Conservation (phyloP, 345 rosid genomes). For the Brassica nigra region DNA sequence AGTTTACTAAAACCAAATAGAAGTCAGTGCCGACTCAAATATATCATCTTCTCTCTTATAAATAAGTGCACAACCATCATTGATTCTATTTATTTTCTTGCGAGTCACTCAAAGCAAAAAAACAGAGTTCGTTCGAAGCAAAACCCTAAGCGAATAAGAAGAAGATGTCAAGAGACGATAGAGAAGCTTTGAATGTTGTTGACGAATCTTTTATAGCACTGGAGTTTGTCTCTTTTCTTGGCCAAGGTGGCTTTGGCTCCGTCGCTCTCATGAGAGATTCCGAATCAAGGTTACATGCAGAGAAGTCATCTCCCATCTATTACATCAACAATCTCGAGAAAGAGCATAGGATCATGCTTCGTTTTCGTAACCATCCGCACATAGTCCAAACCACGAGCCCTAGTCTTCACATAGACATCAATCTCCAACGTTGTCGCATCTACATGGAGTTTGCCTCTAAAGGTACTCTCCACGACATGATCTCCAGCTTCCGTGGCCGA, state of each 20-base stretch:
- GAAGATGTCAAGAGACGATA: background rate
- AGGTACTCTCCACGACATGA: constrained; percentile 11
- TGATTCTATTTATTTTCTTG: background rate
- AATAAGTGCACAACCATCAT: background rate
- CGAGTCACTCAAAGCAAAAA: background rate
- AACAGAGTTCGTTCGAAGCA: background rate
- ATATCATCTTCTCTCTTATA: background rate
- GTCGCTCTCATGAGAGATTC: background rate
- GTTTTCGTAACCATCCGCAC: constrained; percentile 1
- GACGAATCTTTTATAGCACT: background rate
- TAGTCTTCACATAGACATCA: background rate
- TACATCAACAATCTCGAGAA: background rate
- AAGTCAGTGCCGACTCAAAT: background rate
- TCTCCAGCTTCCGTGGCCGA: background rate
- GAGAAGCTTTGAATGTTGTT: background rate
- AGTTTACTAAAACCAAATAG: background rate
- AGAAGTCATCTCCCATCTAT: background rate
- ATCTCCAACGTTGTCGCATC: background rate
- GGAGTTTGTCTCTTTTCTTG: background rate
- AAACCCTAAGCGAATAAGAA: background rate
- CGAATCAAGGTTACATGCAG: background rate
- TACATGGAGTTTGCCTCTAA: constrained; percentile 20
- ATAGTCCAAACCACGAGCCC: background rate
- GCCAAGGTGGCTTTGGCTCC: constrained; percentile 11
- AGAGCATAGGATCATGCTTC: constrained; percentile 6